Percentiles rank a stretch among this genome's conserved stretches.
phyloP scores from a whole-genome alignment of 345 rosid genomes.

The Corchorus olitorius region DNA sequence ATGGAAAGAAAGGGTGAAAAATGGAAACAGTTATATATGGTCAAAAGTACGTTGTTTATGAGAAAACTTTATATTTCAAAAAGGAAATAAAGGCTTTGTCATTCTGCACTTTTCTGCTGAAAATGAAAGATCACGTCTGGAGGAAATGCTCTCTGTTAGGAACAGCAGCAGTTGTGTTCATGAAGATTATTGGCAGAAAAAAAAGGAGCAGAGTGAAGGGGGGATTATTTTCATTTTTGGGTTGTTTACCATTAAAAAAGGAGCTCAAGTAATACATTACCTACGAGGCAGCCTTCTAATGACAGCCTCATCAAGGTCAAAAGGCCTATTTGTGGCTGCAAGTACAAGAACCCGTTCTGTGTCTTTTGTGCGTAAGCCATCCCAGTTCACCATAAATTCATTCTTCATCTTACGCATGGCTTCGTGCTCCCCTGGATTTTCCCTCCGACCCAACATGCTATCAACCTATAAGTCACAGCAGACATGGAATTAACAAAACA shows the following conservation, averaged over 20 bases:
- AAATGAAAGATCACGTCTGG: not conserved
- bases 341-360: slow-evolving; percentile 87
- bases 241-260: not conserved
- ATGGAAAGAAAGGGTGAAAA: not conserved
- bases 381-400: slow-evolving; percentile 98
- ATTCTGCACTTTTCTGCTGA: not conserved
- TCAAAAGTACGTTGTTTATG: not conserved
- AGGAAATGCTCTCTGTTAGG: not conserved
- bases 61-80: not conserved
- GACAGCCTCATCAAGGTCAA: slow-evolving; percentile 98
- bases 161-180: not conserved
- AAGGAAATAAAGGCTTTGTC: not conserved
- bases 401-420: slow-evolving; percentile 91
- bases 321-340: slow-evolving; percentile 95
- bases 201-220: not conserved
- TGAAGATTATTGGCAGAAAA: not conserved
- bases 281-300: slow-evolving; percentile 88
- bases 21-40: not conserved
- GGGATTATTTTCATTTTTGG: not conserved
- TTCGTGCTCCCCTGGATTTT: slow-evolving; percentile 85
- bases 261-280: slow-evolving; percentile 29
- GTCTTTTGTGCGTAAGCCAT: slow-evolving; percentile 80
- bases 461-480: slow-evolving; percentile 61
- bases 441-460: slow-evolving; percentile 95
- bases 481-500: slow-evolving; percentile 8